Percentiles rank a stretch among this genome's conserved stretches.
Conservation (phyloP, 1,284 basidiomycete genomes). For the Vanrija sp. region DNA sequence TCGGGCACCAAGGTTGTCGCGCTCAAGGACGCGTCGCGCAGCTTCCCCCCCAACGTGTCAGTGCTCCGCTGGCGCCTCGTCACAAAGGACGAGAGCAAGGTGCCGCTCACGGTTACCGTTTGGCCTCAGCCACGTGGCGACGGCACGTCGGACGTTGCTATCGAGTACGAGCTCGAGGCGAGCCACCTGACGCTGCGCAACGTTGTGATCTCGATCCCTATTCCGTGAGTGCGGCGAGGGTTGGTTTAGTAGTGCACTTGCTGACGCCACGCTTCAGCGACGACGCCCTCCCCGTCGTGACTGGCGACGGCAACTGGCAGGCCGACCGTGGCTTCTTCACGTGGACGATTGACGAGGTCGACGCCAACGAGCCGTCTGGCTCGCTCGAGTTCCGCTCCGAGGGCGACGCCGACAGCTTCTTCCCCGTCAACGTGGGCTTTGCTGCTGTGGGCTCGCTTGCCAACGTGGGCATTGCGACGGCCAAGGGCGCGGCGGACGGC, state of each 20-base stretch:
- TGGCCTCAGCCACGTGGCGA: constrained; percentile 92
- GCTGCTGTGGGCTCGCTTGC: constrained; percentile 72
- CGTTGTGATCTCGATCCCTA: constrained; percentile 82
- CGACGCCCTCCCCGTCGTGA: constrained; percentile 78
- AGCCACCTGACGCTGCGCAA: constrained; percentile 74
- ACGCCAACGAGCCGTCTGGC: constrained; percentile 60
- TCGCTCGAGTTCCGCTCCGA: constrained; percentile 85
- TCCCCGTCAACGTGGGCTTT: constrained; percentile 85
- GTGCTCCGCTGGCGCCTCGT: constrained; percentile 91
- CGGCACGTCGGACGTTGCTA: constrained; percentile 85
- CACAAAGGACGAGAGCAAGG: constrained; percentile 83
- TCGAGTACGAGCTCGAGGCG: constrained; percentile 95
- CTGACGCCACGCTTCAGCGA: constrained; percentile 53
- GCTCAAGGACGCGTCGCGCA: constrained; percentile 74
- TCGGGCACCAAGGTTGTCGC: constrained; percentile 63
- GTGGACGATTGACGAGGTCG: constrained; percentile 64
- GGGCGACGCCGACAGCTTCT: constrained; percentile 77
- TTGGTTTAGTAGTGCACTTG: background rate
- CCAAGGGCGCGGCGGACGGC: constrained; percentile 57
- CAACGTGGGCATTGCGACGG: constrained; percentile 60
- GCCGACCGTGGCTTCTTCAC: constrained; percentile 78
- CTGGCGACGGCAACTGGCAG: constrained; percentile 70
- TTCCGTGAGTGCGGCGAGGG: constrained; percentile 73
- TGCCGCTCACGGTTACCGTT: constrained; percentile 93
- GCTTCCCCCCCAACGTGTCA: constrained; percentile 79